phyloP scores from a whole-genome alignment of 371 early-diverging fungal species.

The Lichtheimia ornata region DNA sequence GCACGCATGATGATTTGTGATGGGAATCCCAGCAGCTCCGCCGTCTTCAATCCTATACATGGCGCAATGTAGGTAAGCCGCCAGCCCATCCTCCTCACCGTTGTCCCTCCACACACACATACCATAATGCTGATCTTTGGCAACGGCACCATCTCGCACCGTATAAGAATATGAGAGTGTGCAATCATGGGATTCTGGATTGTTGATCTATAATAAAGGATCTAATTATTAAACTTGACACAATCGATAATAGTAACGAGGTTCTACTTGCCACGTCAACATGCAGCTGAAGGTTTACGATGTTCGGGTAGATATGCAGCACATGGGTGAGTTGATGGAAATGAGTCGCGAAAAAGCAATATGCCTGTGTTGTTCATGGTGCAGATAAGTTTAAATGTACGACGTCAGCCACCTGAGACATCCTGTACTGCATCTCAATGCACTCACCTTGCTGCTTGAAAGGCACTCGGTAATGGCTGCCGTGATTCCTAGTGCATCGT shows the following conservation, averaged over 20 bases:
- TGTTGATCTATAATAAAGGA: slow-evolving; percentile 10
- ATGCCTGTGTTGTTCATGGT: slow-evolving; percentile 38
- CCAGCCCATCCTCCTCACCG: background rate
- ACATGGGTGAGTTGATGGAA: slow-evolving; percentile 59
- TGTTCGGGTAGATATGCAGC: slow-evolving; percentile 62
- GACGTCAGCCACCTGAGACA: background rate
- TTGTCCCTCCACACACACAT: background rate
- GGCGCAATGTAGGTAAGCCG: no score
- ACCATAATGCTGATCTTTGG: slow-evolving; percentile 47
- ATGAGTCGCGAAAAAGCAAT: slow-evolving; percentile 76
- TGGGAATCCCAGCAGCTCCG: slow-evolving; percentile 47
- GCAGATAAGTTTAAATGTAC: background rate
- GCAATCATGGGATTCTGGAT: slow-evolving; percentile 17
- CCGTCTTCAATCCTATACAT: slow-evolving; percentile 54
- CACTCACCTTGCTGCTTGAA: slow-evolving; percentile 4
- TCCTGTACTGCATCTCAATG: background rate
- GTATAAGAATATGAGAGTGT: slow-evolving; percentile 46
- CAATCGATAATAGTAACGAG: background rate
- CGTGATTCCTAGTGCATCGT: slow-evolving; percentile 81
- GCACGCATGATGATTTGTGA: slow-evolving; percentile 38
- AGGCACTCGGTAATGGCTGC: slow-evolving; percentile 81
- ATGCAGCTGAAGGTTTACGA: slow-evolving; percentile 66
- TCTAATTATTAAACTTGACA: background rate
- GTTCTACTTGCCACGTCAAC: slow-evolving; percentile 37
- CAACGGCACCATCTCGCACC: slow-evolving; percentile 43